These are phyloP conservation scores for Elaeis guineensis DNA, from an alignment of 176 grass and related monocot species.

Conservation along the genomic window DNA sequence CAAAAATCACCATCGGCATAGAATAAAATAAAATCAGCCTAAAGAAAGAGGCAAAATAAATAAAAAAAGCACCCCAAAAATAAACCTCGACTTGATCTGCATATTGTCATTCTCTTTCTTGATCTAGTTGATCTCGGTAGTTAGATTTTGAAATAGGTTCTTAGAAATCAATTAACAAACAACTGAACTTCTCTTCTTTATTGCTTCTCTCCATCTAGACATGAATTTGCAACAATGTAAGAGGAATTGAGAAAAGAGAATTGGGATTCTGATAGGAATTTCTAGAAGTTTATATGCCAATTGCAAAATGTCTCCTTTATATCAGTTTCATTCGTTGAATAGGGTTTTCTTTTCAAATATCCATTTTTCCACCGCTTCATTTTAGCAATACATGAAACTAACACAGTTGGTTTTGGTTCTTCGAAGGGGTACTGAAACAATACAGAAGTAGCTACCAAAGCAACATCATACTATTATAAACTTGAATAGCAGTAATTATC, in stretches of 20 bases:
- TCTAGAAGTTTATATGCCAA: too few species aligned
- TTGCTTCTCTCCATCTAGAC: too few species aligned
- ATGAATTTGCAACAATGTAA: too few species aligned
- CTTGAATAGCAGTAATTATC: too few species aligned
- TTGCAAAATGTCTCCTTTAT: neutral
- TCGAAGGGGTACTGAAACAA: too few species aligned
- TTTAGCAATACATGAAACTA: too few species aligned
- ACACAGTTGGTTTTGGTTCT: too few species aligned
- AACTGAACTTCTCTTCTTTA: neutral
- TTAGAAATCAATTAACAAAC: neutral
- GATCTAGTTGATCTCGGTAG: slow-evolving; percentile 66
- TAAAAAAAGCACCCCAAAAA: neutral
- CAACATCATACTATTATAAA: too few species aligned
- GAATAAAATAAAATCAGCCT: neutral
- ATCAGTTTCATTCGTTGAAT: neutral
- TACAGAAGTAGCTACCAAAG: too few species aligned
- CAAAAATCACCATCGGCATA: neutral
- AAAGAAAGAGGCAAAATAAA: neutral
- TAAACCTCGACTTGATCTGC: slow-evolving; percentile 84
- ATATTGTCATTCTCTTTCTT: slow-evolving; percentile 97
- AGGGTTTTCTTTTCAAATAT: neutral
- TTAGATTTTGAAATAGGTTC: slow-evolving; percentile 47
- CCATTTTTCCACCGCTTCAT: too few species aligned
- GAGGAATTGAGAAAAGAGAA: too few species aligned
- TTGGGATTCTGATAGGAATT: too few species aligned